Percentiles rank a stretch among this genome's conserved stretches.
phyloP scores from a whole-genome alignment of 176 grass and related monocot species.

The Oryza punctata region DNA sequence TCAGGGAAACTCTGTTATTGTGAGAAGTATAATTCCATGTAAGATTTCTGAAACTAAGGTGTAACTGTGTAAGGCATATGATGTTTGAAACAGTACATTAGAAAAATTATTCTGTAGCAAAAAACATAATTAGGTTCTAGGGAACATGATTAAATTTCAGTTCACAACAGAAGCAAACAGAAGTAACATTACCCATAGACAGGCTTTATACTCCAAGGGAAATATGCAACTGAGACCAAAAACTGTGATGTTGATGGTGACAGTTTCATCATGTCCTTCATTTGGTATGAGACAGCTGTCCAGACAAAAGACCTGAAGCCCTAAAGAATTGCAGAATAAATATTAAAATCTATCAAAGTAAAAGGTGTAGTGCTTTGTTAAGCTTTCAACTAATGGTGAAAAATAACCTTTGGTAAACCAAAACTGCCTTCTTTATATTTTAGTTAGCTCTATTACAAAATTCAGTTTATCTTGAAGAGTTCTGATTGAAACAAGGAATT shows the following conservation, averaged over 20 bases:
- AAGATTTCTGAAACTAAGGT: neutral
- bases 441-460: neutral
- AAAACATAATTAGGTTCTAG: slow-evolving; percentile 2
- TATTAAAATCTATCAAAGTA: slow-evolving; percentile 3
- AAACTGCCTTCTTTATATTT: neutral
- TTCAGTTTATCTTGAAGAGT: neutral
- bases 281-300: slow-evolving; percentile 81
- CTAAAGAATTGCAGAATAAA: slow-evolving; percentile 35
- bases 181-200: slow-evolving; percentile 62
- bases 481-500: slow-evolving; percentile 14
- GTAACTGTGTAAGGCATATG: neutral
- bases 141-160: neutral
- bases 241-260: slow-evolving; percentile 70
- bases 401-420: neutral
- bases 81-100: neutral
- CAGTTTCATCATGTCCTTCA: slow-evolving; percentile 80
- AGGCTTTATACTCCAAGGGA: slow-evolving; percentile 84
- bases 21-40: neutral
- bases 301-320: slow-evolving; percentile 84
- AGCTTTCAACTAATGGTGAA: neutral
- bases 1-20: neutral
- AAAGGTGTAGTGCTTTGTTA: neutral
- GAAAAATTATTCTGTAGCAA: neutral
- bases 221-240: slow-evolving; percentile 68
- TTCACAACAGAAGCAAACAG: neutral